Percentiles rank a stretch among this genome's conserved stretches.
phyloP scores from a whole-genome alignment of 495 filamentous ascomycete species.

The Annulohypoxylon maeteangense region DNA sequence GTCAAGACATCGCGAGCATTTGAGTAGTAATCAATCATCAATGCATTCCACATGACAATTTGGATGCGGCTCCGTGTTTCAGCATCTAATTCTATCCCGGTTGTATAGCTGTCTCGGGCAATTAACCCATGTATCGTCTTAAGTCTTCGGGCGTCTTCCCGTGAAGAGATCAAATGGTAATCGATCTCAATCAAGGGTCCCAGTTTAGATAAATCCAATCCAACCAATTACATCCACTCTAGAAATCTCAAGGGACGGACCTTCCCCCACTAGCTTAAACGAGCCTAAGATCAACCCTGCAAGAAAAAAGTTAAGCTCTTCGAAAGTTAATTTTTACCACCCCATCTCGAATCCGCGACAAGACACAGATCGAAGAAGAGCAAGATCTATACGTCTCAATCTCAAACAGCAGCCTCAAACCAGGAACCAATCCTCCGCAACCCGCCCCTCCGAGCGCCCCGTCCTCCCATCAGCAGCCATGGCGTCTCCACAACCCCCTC shows the following conservation, averaged over 20 bases:
- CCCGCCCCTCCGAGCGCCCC: not conserved
- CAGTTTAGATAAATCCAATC: not conserved
- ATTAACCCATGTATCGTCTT: too few relatives aligned
- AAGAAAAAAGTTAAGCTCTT: conserved; percentile 27
- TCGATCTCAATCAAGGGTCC: not conserved
- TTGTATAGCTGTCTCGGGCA: not conserved
- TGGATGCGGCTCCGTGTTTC: not conserved
- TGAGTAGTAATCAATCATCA: not conserved
- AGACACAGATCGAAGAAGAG: not conserved
- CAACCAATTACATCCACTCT: not conserved
- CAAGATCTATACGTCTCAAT: not conserved
- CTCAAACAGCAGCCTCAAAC: not conserved
- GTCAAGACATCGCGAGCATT: not conserved
- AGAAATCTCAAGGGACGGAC: conserved; percentile 11
- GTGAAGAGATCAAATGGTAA: not conserved
- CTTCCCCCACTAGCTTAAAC: conserved; percentile 20
- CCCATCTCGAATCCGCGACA: not conserved
- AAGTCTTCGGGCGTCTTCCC: not conserved
- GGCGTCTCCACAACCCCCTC: conserved; percentile 9
- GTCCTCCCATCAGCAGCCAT: not conserved
- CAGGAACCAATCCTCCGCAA: not conserved
- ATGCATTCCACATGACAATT: not conserved
- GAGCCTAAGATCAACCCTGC: not conserved
- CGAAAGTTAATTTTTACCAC: conserved; percentile 7
- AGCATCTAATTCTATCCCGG: not conserved